A percentile compares a stretch with the other conserved stretches of the same genome.
Evolutionary conservation across 2,329 filamentous ascomycete species (phyloP).

Genomic region (Periconia sp.): DNA sequence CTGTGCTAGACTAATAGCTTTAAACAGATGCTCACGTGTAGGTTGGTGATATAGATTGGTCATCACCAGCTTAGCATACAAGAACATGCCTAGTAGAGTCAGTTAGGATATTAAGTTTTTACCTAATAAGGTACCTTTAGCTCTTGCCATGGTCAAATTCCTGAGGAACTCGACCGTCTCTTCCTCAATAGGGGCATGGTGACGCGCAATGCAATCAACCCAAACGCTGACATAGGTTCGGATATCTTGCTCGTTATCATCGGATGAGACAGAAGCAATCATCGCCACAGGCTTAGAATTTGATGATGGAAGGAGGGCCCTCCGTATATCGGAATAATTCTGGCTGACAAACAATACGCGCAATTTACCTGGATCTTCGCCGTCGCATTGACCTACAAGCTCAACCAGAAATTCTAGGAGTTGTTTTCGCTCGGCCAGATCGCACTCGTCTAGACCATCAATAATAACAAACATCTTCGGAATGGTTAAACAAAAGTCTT

Average conservation of each 20-base stretch:
- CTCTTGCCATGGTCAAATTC: slow-evolving; percentile 23
- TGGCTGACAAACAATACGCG: slow-evolving; percentile 35
- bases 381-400: slow-evolving; percentile 19
- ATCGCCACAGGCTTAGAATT: slow-evolving; percentile 12
- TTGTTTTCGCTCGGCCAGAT: slow-evolving; percentile 23
- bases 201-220: slow-evolving; percentile 20
- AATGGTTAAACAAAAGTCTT: slow-evolving; percentile 21
- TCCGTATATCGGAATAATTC: slow-evolving; percentile 27
- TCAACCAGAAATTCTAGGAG: slow-evolving; percentile 20
- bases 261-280: slow-evolving; percentile 17
- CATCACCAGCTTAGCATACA: slow-evolving; percentile 35
- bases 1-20: slow-evolving; percentile 18
- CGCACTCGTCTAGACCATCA: slow-evolving; percentile 34
- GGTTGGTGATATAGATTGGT: slow-evolving; percentile 19
- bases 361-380: slow-evolving; percentile 21
- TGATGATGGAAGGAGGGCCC: slow-evolving; percentile 11
- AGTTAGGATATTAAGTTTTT: not conserved
- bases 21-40: slow-evolving; percentile 20
- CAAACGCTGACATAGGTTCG: slow-evolving; percentile 16
- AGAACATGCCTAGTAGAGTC: slow-evolving; percentile 28
- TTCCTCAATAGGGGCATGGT: slow-evolving; percentile 19
- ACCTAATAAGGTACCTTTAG: slow-evolving; percentile 30
- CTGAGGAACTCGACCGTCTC: slow-evolving; percentile 26
- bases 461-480: slow-evolving; percentile 29
- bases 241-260: slow-evolving; percentile 28